Evolutionary conservation across 2,329 filamentous ascomycete genomes (phyloP), one percentile per base, ranked within the genome.

Genomic region (Lecanicillium sp.): DNA sequence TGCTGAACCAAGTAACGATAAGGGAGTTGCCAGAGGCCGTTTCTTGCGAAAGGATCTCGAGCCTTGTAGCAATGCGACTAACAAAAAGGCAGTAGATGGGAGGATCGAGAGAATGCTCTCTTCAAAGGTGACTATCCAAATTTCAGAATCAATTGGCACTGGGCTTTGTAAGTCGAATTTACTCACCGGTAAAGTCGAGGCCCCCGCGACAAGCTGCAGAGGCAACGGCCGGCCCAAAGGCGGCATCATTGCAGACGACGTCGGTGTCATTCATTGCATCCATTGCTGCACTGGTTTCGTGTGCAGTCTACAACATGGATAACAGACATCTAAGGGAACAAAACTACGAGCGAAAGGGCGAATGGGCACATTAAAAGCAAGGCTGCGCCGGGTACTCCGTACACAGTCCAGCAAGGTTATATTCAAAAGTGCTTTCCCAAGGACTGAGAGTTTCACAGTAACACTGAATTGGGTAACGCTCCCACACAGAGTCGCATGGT

Each of bases 21-120:
- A 28, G 12, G 25, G 35, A 10, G 30, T 28, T 20, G 29, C 30
- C 25, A 20, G 35, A 19, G 27, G 22, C 35, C n/a, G n/a, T n/a
- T 20, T 29, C 11, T 37, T 5, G 14, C 35, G 25, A 9, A 30
- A 2, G 7, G 30, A 28, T 9, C 35, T 25, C 17, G 17, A 7
- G 12, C 35, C 29, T 29, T 37, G 35, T 12, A 14, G 25, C 4
- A 14, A 12, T 3, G 35, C 35, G 11, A 11, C 17, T 10, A 29
- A 5, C 14, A 41, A 12, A 20, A 46, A 44, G 13, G 39, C 11
- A 6, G 30, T n/a, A 3, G 39, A 37, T 5, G 44, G 44, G 17
- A 37, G 20, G 17, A 44, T 40, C 11, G 41, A 41, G 5, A 44
- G 30, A n/a, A 43, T 36, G 2, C 15, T 29, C 19, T 47, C 37